phyloP scores from a whole-genome alignment of 352 stramenopile genomes.

The Phytophthora melonis region DNA sequence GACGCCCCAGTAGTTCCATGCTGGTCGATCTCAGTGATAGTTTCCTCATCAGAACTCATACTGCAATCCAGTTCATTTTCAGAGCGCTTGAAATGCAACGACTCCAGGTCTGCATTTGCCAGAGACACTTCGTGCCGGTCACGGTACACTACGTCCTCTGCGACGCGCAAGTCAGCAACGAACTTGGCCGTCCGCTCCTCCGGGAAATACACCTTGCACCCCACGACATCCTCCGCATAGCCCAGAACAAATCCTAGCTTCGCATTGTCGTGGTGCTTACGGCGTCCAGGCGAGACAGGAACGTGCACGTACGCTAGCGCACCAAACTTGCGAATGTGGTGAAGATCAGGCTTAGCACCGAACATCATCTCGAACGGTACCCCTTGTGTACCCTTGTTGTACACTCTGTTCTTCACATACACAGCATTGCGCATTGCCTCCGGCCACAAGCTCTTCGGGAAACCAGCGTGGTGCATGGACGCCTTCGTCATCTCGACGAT shows the following conservation, averaged over 20 bases:
- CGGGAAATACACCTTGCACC: too few relatives aligned
- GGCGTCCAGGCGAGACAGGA: neutral
- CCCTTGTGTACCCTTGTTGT: too few relatives aligned
- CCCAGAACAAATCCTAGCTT: neutral
- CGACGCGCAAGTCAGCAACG: neutral
- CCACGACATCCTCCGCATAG: neutral
- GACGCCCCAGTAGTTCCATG: too few relatives aligned
- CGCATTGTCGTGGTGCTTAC: neutral
- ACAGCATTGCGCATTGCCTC: too few relatives aligned
- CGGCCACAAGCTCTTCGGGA: too few relatives aligned
- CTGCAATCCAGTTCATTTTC: too few relatives aligned
- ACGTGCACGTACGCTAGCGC: neutral
- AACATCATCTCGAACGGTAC: too few relatives aligned
- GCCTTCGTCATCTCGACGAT: too few relatives aligned
- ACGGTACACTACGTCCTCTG: neutral
- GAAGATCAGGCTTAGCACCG: neutral
- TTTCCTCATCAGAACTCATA: too few relatives aligned
- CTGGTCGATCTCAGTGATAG: too few relatives aligned
- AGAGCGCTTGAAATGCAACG: neutral
- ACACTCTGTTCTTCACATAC: too few relatives aligned
- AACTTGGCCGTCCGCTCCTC: neutral
- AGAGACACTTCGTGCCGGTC: neutral
- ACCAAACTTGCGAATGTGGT: conserved; percentile 1
- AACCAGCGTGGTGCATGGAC: too few relatives aligned
- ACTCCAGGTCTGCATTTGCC: neutral